A percentile compares a stretch with the other conserved stretches of the same genome.
Conservation (phyloP, 495 filamentous ascomycete species). For the Glutinoglossum americanum region DNA sequence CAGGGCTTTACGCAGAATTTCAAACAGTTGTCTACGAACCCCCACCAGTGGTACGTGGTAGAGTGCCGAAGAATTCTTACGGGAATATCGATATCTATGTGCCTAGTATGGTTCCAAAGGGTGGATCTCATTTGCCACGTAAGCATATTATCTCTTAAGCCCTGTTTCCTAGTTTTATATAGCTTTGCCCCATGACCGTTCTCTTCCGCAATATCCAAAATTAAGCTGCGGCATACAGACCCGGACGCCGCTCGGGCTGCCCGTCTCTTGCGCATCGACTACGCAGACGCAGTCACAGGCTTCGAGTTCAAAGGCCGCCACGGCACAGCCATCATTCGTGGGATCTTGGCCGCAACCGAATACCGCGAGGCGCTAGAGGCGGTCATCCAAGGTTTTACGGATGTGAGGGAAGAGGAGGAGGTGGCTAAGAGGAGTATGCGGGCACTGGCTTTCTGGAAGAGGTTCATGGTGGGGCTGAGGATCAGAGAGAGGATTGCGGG, state of each 20-base stretch:
- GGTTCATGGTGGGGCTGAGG: conserved; percentile 50
- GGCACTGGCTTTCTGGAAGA: conserved; percentile 51
- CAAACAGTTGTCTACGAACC: conserved; percentile 62
- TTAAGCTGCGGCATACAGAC: conserved; percentile 15
- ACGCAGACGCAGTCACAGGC: conserved; percentile 70
- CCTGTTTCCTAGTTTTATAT: background rate
- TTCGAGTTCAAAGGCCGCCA: conserved; percentile 68
- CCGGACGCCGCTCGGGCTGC: conserved; percentile 50
- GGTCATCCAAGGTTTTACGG: conserved; percentile 39
- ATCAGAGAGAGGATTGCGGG: conserved; percentile 54
- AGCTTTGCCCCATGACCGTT: background rate
- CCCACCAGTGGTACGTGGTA: conserved; percentile 51
- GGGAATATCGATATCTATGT: conserved; percentile 86
- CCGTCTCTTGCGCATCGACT: conserved; percentile 60
- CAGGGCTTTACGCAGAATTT: conserved; percentile 44
- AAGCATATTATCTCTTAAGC: background rate
- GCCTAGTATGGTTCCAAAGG: conserved; percentile 74
- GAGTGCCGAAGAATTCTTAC: conserved; percentile 65
- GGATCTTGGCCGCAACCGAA: conserved; percentile 53
- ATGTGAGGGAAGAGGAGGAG: conserved; percentile 35
- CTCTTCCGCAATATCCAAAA: background rate
- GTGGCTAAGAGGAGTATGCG: conserved; percentile 30
- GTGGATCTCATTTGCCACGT: conserved; percentile 45
- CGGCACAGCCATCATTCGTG: conserved; percentile 57
- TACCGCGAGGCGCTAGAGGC: conserved; percentile 47